A percentile compares a stretch with the other conserved stretches of the same genome.
Conservation (phyloP, 257 asterid species). For the Lithospermum erythrorhizon region DNA sequence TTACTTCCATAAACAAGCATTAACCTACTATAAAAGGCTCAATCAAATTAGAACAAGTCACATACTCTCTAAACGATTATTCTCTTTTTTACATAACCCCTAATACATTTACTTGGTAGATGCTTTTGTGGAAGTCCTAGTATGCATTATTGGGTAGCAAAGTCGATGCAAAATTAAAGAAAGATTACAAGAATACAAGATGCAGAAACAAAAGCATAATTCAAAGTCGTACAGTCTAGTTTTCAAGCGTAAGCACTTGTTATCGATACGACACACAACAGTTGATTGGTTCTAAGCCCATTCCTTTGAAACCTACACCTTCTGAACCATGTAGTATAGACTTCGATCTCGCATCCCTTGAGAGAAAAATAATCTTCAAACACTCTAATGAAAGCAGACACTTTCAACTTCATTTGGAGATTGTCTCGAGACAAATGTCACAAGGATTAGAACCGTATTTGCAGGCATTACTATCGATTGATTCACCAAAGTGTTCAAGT, state of each 20-base stretch:
- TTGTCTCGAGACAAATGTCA: constrained; percentile 75
- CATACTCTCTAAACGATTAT: too few species aligned
- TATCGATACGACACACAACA: not conserved
- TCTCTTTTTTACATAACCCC: too few species aligned
- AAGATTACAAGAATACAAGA: not conserved
- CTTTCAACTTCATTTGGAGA: constrained; percentile 19
- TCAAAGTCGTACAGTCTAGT: not conserved
- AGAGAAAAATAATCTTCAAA: not conserved
- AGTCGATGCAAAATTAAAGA: too few species aligned
- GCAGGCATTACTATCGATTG: constrained; percentile 48
- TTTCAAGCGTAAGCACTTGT: not conserved
- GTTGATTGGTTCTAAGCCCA: not conserved
- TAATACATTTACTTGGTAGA: too few species aligned
- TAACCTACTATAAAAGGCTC: too few species aligned
- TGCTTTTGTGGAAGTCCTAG: too few species aligned
- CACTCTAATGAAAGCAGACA: not conserved
- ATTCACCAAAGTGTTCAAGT: constrained; percentile 81
- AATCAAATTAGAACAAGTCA: too few species aligned
- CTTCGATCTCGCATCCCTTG: too few species aligned
- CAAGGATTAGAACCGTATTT: constrained; percentile 74
- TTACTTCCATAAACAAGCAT: too few species aligned
- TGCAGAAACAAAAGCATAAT: not conserved
- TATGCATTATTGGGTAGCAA: too few species aligned
- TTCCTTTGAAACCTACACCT: not conserved
- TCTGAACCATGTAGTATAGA: not conserved